Evolutionary conservation across 192 early-diverging fungal species (phyloP).

Genomic region (Mortierella antarctica): DNA sequence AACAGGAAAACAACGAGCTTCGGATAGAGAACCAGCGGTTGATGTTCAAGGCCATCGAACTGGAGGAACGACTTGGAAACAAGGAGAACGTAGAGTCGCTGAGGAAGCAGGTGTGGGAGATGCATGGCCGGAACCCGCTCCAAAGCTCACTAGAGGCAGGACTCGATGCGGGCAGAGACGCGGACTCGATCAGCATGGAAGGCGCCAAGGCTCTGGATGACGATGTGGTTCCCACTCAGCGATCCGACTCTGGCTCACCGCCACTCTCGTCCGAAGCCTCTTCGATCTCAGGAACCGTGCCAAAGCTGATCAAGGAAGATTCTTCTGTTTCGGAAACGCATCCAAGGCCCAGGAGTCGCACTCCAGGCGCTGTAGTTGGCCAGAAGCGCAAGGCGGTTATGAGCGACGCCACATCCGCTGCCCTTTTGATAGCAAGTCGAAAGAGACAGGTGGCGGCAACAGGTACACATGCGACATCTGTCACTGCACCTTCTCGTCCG

Average conservation of each 20-base stretch:
- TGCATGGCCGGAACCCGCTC: slow-evolving; percentile 34
- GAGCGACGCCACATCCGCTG: not conserved
- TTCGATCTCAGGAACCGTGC: not conserved
- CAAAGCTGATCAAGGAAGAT: not conserved
- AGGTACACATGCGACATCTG: not conserved
- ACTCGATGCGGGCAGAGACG: slow-evolving; percentile 3
- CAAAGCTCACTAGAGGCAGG: slow-evolving; percentile 10
- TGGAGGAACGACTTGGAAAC: slow-evolving; percentile 49
- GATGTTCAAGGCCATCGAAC: slow-evolving; percentile 48
- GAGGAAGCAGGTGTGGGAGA: slow-evolving; percentile 44
- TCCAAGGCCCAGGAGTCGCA: not conserved
- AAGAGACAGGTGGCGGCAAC: slow-evolving; percentile 18
- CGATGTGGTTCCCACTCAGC: slow-evolving; percentile 10
- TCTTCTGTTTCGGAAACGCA: not conserved
- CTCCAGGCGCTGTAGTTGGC: not conserved
- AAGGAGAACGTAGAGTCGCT: slow-evolving; percentile 51
- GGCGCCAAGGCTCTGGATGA: slow-evolving; percentile 21
- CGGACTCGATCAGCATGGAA: slow-evolving; percentile 14
- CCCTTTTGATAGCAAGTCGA: slow-evolving; percentile 1
- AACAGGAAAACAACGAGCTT: slow-evolving; percentile 57
- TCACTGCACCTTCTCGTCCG: not conserved
- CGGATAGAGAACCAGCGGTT: slow-evolving; percentile 52
- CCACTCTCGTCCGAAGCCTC: slow-evolving; percentile 20
- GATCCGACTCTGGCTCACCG: slow-evolving; percentile 24
- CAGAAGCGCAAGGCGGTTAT: slow-evolving; percentile 35